A percentile compares a stretch with the other conserved stretches of the same genome.
These are phyloP conservation scores for Aaosphaeria arxii DNA, from an alignment of 2,329 filamentous ascomycete species.

Conservation along the genomic window DNA sequence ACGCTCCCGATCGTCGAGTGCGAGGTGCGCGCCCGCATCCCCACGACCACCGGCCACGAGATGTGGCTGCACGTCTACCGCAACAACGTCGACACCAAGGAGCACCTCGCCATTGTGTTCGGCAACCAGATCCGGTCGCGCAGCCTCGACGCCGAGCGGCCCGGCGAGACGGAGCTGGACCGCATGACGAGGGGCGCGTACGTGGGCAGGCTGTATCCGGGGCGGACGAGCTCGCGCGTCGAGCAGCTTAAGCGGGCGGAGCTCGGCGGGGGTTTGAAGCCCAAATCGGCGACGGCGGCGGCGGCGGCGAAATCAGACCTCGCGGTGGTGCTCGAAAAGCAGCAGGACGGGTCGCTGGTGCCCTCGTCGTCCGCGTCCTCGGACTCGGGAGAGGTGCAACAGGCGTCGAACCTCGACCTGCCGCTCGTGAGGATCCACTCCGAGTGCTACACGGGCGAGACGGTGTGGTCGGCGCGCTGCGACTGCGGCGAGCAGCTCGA, in stretches of 20 bases:
- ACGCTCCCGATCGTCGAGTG: constrained; percentile 84
- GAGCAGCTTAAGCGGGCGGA: constrained; percentile 47
- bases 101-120: constrained; percentile 96
- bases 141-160: constrained; percentile 65
- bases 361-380: constrained; percentile 11
- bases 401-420: constrained; percentile 38
- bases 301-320: constrained; percentile 6
- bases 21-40: constrained; percentile 90
- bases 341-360: constrained; percentile 7
- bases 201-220: constrained; percentile 80
- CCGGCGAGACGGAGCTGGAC: constrained; percentile 81
- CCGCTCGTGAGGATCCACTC: constrained; percentile 94
- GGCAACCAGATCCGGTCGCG: constrained; percentile 76
- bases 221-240: constrained; percentile 71
- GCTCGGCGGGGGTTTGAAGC: constrained; percentile 14
- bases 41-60: constrained; percentile 84
- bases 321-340: neutral
- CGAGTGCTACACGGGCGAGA: constrained; percentile 98
- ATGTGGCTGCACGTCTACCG: constrained; percentile 97
- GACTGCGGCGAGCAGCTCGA: constrained; percentile 98
- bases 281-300: constrained; percentile 6
- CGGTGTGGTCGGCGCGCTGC: constrained; percentile 95
- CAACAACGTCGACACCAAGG: constrained; percentile 90
- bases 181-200: constrained; percentile 95
- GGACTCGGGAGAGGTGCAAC: constrained; percentile 24